A percentile compares a stretch with the other conserved stretches of the same genome.
These are phyloP conservation scores for Hippophae tibetana DNA, from an alignment of 306 rosid species.

Conservation along the genomic window DNA sequence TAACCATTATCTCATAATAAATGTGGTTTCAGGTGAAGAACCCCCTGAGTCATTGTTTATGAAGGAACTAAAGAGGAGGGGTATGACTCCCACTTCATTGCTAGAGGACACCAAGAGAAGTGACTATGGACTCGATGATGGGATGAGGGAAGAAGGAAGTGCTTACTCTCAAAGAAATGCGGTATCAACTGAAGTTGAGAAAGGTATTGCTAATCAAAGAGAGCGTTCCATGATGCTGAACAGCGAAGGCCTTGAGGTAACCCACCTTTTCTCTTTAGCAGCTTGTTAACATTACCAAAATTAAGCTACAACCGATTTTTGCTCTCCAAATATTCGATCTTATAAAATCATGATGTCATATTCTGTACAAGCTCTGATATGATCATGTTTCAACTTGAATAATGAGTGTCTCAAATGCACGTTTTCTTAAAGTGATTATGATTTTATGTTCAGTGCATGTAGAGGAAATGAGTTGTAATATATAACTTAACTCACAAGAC, in stretches of 20 bases:
- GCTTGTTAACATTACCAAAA: background rate
- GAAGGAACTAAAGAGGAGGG: constrained; percentile 92
- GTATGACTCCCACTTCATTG: constrained; percentile 88
- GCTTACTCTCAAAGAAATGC: constrained; percentile 49
- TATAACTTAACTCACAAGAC: too few relatives aligned
- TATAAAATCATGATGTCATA: too few relatives aligned
- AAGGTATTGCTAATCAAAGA: constrained; percentile 67
- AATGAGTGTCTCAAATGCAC: too few relatives aligned
- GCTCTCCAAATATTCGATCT: background rate
- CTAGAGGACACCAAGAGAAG: constrained; percentile 64
- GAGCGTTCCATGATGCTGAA: constrained; percentile 86
- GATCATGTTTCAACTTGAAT: too few relatives aligned
- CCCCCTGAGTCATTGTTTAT: constrained; percentile 85
- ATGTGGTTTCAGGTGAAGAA: constrained; percentile 61
- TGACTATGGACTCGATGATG: constrained; percentile 44
- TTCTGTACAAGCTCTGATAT: too few relatives aligned
- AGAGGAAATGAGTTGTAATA: too few relatives aligned
- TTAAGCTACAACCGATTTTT: constrained; percentile 2
- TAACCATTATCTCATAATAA: constrained; percentile 10
- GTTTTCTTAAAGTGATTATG: too few relatives aligned
- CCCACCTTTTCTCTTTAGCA: constrained; percentile 3
- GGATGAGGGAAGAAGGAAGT: constrained; percentile 49
- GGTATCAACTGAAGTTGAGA: constrained; percentile 65
- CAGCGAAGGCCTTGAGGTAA: constrained; percentile 98
- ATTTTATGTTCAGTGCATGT: too few relatives aligned